Evolutionary conservation across 129 eudicot species (phyloP).

Genomic region (Ambrosia artemisiifolia): DNA sequence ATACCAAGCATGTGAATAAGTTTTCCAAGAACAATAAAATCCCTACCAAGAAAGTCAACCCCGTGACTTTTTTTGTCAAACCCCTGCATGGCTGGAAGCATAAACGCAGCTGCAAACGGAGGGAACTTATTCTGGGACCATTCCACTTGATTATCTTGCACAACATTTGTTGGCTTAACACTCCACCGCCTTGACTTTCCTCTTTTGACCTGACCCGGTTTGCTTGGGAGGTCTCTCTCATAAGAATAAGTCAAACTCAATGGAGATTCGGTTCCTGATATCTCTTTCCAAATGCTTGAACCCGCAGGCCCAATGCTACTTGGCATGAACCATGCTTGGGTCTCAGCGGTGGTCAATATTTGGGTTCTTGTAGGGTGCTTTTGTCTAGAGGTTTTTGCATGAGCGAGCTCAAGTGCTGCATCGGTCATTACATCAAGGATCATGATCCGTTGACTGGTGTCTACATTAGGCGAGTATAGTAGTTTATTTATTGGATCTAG

Average conservation of each 20-base stretch:
- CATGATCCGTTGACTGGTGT: constrained; percentile 83
- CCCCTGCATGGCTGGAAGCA: constrained; percentile 98
- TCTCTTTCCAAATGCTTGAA: constrained; percentile 73
- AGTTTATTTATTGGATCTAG: constrained; percentile 65
- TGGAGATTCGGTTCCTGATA: constrained; percentile 54
- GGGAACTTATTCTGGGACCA: constrained; percentile 78
- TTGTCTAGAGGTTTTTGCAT: constrained; percentile 37
- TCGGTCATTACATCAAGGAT: constrained; percentile 86
- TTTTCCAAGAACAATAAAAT: constrained; percentile 83
- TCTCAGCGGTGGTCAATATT: constrained; percentile 59
- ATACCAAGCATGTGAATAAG: constrained; percentile 88
- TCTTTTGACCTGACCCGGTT: constrained; percentile 43
- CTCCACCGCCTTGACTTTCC: constrained; percentile 92
- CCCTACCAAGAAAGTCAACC: constrained; percentile 88
- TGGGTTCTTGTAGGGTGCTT: constrained; percentile 39
- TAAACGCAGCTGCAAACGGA: constrained; percentile 86
- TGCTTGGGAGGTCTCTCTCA: constrained; percentile 83
- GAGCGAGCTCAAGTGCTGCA: constrained; percentile 83
- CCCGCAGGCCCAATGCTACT: constrained; percentile 68
- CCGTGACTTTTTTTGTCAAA: constrained; percentile 90
- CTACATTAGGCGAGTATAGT: constrained; percentile 79
- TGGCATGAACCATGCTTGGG: constrained; percentile 88
- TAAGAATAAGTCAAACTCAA: constrained; percentile 72
- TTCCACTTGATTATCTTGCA: constrained; percentile 41
- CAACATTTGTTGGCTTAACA: constrained; percentile 19